phyloP scores from a whole-genome alignment of 2,329 filamentous ascomycete genomes.

The Beauveria pseudobassiana region DNA sequence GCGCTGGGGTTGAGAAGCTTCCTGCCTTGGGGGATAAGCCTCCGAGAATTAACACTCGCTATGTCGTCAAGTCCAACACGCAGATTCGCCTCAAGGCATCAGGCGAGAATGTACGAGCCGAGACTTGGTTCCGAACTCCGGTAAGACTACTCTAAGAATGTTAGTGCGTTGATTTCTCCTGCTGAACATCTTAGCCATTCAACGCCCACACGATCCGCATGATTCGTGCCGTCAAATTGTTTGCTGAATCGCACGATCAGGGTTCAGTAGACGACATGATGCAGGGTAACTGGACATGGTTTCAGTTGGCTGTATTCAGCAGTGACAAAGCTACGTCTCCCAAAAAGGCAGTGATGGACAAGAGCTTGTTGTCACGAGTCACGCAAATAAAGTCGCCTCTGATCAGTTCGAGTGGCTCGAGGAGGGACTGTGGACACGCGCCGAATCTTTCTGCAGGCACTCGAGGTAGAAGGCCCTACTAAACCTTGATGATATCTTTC shows the following conservation, averaged over 20 bases:
- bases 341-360: not conserved
- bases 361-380: conserved; percentile 5
- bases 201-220: not conserved
- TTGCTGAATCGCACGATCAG: conserved; percentile 14
- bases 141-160: not conserved
- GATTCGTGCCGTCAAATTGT: conserved; percentile 5
- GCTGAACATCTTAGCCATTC: not conserved
- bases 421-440: not conserved
- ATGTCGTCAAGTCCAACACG: not conserved
- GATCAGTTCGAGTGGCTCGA: conserved; percentile 9
- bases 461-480: not conserved
- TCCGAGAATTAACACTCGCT: not conserved
- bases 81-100: not conserved
- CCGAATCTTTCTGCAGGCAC: not conserved
- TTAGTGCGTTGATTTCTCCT: too few relatives aligned
- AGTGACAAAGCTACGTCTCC: not conserved
- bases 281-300: conserved; percentile 14
- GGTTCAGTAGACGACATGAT: not conserved
- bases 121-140: not conserved
- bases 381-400: not conserved
- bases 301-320: conserved; percentile 11
- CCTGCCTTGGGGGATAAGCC: not conserved
- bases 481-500: not conserved
- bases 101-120: too few relatives aligned
- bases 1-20: not conserved